phyloP scores from a whole-genome alignment of 2,329 filamentous ascomycete genomes.

The Cladorrhinum sp. region DNA sequence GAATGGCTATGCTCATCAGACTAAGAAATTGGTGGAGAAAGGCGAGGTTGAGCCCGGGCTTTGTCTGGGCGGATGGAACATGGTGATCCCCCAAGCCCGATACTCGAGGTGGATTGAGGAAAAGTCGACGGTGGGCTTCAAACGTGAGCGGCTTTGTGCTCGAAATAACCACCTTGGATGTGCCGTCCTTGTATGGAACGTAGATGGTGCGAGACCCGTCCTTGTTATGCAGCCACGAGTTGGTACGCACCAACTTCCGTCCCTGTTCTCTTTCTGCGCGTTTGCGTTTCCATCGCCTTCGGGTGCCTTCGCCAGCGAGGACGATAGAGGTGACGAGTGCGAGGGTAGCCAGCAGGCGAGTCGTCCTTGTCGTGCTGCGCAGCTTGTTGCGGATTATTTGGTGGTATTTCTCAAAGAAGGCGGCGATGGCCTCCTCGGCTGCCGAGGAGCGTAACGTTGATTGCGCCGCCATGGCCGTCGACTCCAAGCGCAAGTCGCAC shows the following conservation, averaged over 20 bases:
- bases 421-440: conserved; percentile 64
- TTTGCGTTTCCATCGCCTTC: conserved; percentile 70
- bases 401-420: conserved; percentile 60
- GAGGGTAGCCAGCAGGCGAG: conserved; percentile 72
- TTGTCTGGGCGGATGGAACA: conserved; percentile 84
- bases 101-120: conserved; percentile 84
- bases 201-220: conserved; percentile 94
- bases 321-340: conserved; percentile 76
- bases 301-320: conserved; percentile 72
- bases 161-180: conserved; percentile 86
- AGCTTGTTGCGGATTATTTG: conserved; percentile 52
- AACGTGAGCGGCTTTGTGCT: conserved; percentile 91
- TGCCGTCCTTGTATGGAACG: conserved; percentile 84
- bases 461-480: conserved; percentile 72
- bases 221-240: conserved; percentile 90
- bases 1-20: conserved; percentile 95
- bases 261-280: conserved; percentile 80
- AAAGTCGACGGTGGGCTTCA: conserved; percentile 89
- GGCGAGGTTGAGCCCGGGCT: conserved; percentile 89
- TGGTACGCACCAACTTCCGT: conserved; percentile 76
- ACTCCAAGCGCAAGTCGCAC: conserved; percentile 16
- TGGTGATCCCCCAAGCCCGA: conserved; percentile 71
- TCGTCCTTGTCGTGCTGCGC: conserved; percentile 63
- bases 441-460: conserved; percentile 71
- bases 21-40: conserved; percentile 97